Base-by-base conservation (phyloP, 495 filamentous ascomycete genomes). In the Aspergillus indologenus region DNA sequence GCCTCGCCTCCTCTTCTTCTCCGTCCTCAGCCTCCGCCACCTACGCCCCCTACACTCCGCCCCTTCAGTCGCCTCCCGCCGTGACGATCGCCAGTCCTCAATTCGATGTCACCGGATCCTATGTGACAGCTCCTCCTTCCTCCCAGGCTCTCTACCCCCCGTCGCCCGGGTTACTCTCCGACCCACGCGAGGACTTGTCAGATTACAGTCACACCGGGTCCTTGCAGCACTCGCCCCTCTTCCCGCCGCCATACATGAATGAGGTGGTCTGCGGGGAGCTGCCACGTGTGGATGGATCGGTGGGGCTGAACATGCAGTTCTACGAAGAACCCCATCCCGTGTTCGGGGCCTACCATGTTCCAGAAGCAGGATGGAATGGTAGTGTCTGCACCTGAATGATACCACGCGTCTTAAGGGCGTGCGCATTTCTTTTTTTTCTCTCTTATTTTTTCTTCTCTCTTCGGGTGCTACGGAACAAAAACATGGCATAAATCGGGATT, bases 41-140 rank as follows among this genome's bases (percentile, higher is more conserved):
- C 5, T 74, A 73, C 51, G 64, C 71, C 15, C 70, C 76, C 21
- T 78, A 78, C 54, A 77, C 76, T 3, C 73, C 75, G 3, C 73
- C 75, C 5, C 66, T 75, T 12, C 74, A 77, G 21, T 76, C 76
- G 42, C 71, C 76, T 23, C 74, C 74, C 9, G 67, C 71, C 8
- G 71, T 76, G 21, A 70, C 67, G 15, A 65, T 77, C 22, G 67
- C 73, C 45, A 71, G 61, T 53, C 75, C 76, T 0, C 67, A 74
- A 5, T 79, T 69, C 56, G 68, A 72, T 21, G 22, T 72, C 19
- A 56, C 63, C 47, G 66, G 67, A 24, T 54, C 65, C n/a, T 79
- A 73, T 48, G 64, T 70, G 45, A 70, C 75, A 22, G 67, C 73
- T 7, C 61, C 71, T 1, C 58, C 48, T 4, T 21, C 65, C 29